A percentile compares a stretch with the other conserved stretches of the same genome.
phyloP scores from a whole-genome alignment of 371 early-diverging fungal genomes.

The Zopfochytrium polystomum region DNA sequence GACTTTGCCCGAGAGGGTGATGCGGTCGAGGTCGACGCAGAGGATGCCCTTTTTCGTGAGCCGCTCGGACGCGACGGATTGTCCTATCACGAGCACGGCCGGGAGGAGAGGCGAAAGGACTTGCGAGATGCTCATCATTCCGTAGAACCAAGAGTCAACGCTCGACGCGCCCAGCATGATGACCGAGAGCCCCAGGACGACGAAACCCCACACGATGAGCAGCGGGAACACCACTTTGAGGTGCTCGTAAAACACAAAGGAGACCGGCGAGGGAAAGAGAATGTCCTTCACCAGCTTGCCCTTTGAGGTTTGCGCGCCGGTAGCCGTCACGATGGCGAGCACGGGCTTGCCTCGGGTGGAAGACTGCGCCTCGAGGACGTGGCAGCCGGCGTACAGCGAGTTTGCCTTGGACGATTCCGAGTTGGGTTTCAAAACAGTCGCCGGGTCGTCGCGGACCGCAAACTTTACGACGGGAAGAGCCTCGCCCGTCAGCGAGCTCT shows the following conservation, averaged over 20 bases:
- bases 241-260: slow-evolving; percentile 71
- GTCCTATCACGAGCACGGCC: slow-evolving; percentile 88
- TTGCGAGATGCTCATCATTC: slow-evolving; percentile 68
- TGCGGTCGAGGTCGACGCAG: slow-evolving; percentile 76
- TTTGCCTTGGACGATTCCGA: slow-evolving; percentile 50
- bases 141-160: slow-evolving; percentile 48
- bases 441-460: slow-evolving; percentile 50
- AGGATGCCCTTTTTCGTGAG: slow-evolving; percentile 60
- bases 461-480: slow-evolving; percentile 81
- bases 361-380: slow-evolving; percentile 50
- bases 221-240: slow-evolving; percentile 62
- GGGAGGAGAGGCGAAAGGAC: slow-evolving; percentile 66
- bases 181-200: slow-evolving; percentile 52
- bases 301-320: slow-evolving; percentile 72
- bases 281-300: slow-evolving; percentile 78
- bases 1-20: slow-evolving; percentile 84
- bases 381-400: slow-evolving; percentile 64
- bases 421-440: slow-evolving; percentile 19
- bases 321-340: slow-evolving; percentile 63
- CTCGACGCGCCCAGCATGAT: slow-evolving; percentile 39
- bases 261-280: slow-evolving; percentile 60
- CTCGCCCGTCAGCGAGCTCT: slow-evolving; percentile 71
- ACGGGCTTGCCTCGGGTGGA: slow-evolving; percentile 27
- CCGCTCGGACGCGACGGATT: slow-evolving; percentile 77
- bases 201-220: slow-evolving; percentile 61